phyloP scores from a whole-genome alignment of 768 basidiomycete genomes.

The Paxillus rubicundulus region DNA sequence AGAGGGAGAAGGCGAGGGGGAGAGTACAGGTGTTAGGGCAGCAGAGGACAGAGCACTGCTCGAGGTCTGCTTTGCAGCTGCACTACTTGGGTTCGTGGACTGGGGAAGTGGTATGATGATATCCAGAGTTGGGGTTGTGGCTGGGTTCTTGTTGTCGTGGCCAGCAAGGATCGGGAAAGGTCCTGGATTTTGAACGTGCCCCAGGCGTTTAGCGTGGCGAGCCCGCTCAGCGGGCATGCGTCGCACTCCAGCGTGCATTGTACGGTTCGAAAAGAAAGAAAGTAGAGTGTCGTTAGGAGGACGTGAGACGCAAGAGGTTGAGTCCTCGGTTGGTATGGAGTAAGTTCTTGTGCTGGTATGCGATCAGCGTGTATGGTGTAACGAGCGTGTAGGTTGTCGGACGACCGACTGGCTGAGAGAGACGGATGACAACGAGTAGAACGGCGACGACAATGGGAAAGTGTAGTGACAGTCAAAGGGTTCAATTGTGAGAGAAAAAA shows the following conservation, averaged over 20 bases:
- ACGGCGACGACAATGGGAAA: background rate
- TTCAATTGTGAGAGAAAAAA: no score
- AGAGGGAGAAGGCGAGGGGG: slow-evolving; percentile 1
- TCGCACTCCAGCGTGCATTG: slow-evolving; percentile 27
- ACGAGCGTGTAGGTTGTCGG: slow-evolving; percentile 15
- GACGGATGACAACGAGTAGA: background rate
- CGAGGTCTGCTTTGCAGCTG: slow-evolving; percentile 10
- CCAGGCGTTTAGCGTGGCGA: slow-evolving; percentile 32
- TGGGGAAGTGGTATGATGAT: slow-evolving; percentile 1
- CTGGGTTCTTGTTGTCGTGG: background rate
- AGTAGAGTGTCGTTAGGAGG: background rate
- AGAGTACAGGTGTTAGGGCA: background rate
- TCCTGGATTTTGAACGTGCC: slow-evolving; percentile 19
- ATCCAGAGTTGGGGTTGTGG: slow-evolving; percentile 2
- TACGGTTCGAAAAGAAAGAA: background rate
- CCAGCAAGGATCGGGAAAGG: slow-evolving; percentile 5
- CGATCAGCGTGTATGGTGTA: slow-evolving; percentile 2
- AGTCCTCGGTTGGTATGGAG: background rate
- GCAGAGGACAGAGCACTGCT: slow-evolving; percentile 17
- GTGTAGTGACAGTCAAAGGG: no score
- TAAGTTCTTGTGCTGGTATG: background rate
- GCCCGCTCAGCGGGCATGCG: slow-evolving; percentile 34
- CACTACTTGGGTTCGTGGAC: background rate
- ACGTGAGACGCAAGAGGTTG: background rate
- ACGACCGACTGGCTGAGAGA: background rate